Conservation (phyloP, 169 alveolate genomes). For the Cryptosporidium meleagridis region DNA sequence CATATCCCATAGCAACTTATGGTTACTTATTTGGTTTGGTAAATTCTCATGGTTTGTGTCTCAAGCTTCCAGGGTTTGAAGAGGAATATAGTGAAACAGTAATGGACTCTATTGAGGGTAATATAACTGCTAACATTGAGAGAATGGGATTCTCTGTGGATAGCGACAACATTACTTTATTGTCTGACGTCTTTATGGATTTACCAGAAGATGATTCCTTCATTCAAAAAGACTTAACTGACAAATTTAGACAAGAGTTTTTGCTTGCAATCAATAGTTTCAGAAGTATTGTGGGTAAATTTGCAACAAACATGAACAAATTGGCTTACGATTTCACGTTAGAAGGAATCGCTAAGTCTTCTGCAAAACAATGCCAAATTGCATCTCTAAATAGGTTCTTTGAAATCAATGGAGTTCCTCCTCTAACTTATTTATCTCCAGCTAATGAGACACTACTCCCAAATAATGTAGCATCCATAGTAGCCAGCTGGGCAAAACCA, state of each 20-base stretch:
- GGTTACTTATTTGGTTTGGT: slow-evolving; percentile 64
- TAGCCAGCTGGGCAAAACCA: slow-evolving; percentile 68
- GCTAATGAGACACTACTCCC: slow-evolving; percentile 70
- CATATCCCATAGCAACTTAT: slow-evolving; percentile 67
- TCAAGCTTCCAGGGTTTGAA: slow-evolving; percentile 45
- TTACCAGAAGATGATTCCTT: slow-evolving; percentile 48
- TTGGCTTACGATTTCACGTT: slow-evolving; percentile 62
- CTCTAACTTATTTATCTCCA: slow-evolving; percentile 55
- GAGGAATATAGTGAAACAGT: slow-evolving; percentile 35
- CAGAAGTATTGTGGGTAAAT: slow-evolving; percentile 65
- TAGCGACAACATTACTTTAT: slow-evolving; percentile 22
- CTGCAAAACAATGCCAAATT: slow-evolving; percentile 62
- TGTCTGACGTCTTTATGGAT: slow-evolving; percentile 61
- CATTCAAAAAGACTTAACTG: slow-evolving; percentile 47
- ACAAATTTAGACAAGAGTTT: slow-evolving; percentile 66
- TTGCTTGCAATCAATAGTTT: slow-evolving; percentile 66
- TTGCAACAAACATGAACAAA: slow-evolving; percentile 71
- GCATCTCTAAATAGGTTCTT: slow-evolving; percentile 54
- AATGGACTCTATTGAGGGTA: slow-evolving; percentile 54
- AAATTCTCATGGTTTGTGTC: slow-evolving; percentile 67
- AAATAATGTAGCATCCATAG: slow-evolving; percentile 71
- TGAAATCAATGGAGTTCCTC: slow-evolving; percentile 68
- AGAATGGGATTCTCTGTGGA: slow-evolving; percentile 60
- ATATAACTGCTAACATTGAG: slow-evolving; percentile 40
- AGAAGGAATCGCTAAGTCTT: slow-evolving; percentile 65